Percentiles rank a stretch among this genome's conserved stretches.
These are phyloP conservation scores for Stephania yunnanensis DNA, from an alignment of 164 flowering plant species.

Conservation along the genomic window DNA sequence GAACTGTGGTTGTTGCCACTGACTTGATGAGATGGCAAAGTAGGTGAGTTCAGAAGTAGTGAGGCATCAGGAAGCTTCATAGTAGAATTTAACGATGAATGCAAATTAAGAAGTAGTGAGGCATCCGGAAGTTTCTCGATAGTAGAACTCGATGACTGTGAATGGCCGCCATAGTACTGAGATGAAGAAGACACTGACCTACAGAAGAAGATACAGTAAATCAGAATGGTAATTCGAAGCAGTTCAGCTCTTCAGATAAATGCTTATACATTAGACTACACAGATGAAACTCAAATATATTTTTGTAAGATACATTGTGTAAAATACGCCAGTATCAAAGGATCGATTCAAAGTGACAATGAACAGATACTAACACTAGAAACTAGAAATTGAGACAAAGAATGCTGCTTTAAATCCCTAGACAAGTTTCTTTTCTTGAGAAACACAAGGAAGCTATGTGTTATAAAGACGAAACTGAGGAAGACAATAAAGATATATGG, in stretches of 20 bases:
- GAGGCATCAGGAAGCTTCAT: conserved; percentile 81
- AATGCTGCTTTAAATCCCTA: not conserved
- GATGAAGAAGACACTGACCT: conserved; percentile 15
- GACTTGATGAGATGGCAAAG: conserved; percentile 26
- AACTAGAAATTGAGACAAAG: not conserved
- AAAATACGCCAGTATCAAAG: not conserved
- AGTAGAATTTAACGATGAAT: conserved; percentile 26
- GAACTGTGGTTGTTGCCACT: conserved; percentile 50
- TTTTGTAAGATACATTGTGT: not conserved
- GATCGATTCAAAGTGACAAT: not conserved
- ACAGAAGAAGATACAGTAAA: conserved; percentile 18
- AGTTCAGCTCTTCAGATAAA: not conserved
- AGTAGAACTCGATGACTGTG: conserved; percentile 18
- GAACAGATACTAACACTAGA: not conserved
- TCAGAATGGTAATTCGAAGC: not conserved
- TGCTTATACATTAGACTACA: not conserved
- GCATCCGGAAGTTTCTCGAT: conserved; percentile 76
- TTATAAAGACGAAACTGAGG: too few relatives aligned
- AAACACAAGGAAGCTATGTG: too few relatives aligned
- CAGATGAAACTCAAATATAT: not conserved
- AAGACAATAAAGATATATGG: too few relatives aligned
- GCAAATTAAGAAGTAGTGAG: conserved; percentile 58
- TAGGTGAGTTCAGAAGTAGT: conserved; percentile 53
- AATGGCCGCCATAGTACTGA: conserved; percentile 16
- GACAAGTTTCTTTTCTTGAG: not conserved